Evolutionary conservation across 2,329 filamentous ascomycete species (phyloP), one percentile per base, ranked within the genome.

Genomic region (Epichloe glyceriae): DNA sequence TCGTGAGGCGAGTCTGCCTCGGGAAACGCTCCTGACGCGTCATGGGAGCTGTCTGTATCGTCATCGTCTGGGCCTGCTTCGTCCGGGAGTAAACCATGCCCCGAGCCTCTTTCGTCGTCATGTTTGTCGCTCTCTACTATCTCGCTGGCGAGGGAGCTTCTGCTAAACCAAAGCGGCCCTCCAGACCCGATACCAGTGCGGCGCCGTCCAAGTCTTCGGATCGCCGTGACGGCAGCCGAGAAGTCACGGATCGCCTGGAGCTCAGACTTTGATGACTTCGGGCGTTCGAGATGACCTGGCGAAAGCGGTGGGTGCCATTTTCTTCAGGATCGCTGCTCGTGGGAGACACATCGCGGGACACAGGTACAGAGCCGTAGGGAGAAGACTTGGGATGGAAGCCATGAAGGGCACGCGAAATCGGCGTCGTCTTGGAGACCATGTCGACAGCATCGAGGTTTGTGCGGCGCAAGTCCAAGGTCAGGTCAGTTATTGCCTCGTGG

Each of bases 1-100:
- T 87, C 73, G 63, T 91, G 88, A 11, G 83, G 82, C 0, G 85
- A 88, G 65, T 88, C 83, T 62, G 87, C 84, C 15, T 75, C 70
- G 12, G 78, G 76, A 38, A 77, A 70, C 34, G 73, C 68, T 26
- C 78, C 73, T 19, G 69, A 64, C 15, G 70, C 68, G 26, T 67
- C 68, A 11, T 64, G 62, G n/a, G 65, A 64, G n/a, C 66, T 66
- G 15, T 42, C 37, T 17, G 60, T 64, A 15, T 71, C 66, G 17
- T 67, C 67, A 10, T 38, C 65, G 15, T 61, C 33, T 30, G 8
- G 3, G 3, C 20, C 44, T 14, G 34, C 19, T 15, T 46, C 10
- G 5, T 38, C 20, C 19, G 8, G 53, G 46, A 65, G 57, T 22
- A 60, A 61, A 5, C 62, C 62, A 22, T 70, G 63, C n/a, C 69